These are phyloP conservation scores for Raddia guianensis DNA, from an alignment of 176 grass and related monocot genomes.

Conservation along the genomic window DNA sequence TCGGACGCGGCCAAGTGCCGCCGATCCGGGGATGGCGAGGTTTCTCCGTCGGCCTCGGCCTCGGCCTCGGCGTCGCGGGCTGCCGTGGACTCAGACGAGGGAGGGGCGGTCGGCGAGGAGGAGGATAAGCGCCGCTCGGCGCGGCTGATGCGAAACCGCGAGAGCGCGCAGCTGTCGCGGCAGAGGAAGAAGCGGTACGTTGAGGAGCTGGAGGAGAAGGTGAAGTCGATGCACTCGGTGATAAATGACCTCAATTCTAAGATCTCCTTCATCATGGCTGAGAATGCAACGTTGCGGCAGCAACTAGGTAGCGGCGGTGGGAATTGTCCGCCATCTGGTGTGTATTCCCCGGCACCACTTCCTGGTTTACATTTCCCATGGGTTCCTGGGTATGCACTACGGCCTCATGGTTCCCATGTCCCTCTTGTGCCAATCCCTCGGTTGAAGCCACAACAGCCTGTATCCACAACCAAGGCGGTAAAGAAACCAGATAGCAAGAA, in stretches of 20 bases:
- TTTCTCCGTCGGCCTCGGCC: conserved; percentile 40
- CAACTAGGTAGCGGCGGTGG: conserved; percentile 50
- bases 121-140: conserved; percentile 65
- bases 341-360: conserved; percentile 52
- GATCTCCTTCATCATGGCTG: conserved; percentile 78
- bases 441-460: conserved; percentile 67
- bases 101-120: conserved; percentile 30
- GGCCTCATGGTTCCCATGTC: conserved; percentile 69
- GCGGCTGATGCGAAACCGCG: conserved; percentile 84
- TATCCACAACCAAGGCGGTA: conserved; percentile 43
- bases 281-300: conserved; percentile 77
- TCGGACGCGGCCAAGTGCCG: conserved; percentile 55
- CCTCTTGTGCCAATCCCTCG: conserved; percentile 90
- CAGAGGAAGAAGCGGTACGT: conserved; percentile 94
- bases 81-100: conserved; percentile 40
- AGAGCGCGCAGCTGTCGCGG: conserved; percentile 93
- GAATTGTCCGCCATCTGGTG: conserved; percentile 46
- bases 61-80: conserved; percentile 44
- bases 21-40: conserved; percentile 54
- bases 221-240: conserved; percentile 80
- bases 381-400: conserved; percentile 80
- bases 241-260: conserved; percentile 86
- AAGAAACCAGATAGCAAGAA: conserved; percentile 77
- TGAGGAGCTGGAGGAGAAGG: conserved; percentile 93
- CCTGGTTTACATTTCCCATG: conserved; percentile 83